phyloP scores from a whole-genome alignment of 371 early-diverging fungal species.

The Mucor mucedo region DNA sequence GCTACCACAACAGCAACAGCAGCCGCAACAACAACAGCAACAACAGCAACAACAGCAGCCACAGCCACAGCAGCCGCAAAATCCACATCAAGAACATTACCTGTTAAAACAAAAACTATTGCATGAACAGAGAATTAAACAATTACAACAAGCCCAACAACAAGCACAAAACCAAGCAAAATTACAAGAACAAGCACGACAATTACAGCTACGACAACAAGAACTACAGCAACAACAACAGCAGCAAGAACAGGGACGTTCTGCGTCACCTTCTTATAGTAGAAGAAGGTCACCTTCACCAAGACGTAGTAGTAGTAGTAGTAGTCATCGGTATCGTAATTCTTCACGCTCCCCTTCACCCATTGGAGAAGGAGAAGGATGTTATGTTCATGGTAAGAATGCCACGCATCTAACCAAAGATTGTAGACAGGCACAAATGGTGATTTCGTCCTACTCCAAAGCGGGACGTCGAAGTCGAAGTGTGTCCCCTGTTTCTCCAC shows the following conservation, averaged over 20 bases:
- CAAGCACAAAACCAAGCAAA: no score
- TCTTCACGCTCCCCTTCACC: neutral
- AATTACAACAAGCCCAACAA: no score
- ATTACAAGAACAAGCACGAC: no score
- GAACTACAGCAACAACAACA: neutral
- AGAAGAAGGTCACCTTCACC: no score
- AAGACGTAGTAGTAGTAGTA: neutral
- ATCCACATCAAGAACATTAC: neutral
- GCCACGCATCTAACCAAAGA: constrained; percentile 8
- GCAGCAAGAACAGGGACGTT: neutral
- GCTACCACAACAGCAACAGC: neutral
- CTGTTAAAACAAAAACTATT: neutral
- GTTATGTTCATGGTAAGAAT: constrained; percentile 6
- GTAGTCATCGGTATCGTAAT: neutral
- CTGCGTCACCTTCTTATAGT: no score
- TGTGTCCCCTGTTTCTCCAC: neutral
- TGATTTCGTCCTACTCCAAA: neutral
- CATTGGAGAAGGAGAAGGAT: neutral
- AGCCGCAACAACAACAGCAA: neutral
- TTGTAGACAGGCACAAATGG: constrained; percentile 14
- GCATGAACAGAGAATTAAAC: no score
- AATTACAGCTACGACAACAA: no score
- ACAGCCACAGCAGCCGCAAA: neutral
- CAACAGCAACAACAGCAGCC: neutral
- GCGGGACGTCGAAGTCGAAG: neutral